A percentile compares a stretch with the other conserved stretches of the same genome.
These are phyloP conservation scores for Chloris gayana DNA, from an alignment of 176 grass and related monocot genomes.

Conservation along the genomic window DNA sequence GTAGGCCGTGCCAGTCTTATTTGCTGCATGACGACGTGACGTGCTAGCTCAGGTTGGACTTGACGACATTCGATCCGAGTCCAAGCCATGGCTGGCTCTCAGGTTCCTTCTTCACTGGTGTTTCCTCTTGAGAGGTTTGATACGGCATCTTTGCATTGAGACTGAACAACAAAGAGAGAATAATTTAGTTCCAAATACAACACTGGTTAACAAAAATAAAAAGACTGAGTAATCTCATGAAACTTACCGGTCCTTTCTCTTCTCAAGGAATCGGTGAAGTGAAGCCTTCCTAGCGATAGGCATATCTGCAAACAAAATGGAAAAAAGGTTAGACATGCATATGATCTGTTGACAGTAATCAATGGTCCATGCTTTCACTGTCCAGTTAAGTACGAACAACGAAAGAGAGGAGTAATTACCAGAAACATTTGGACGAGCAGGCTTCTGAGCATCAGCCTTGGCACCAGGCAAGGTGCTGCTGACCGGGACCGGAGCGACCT, in stretches of 20 bases:
- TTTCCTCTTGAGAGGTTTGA: conserved; percentile 42
- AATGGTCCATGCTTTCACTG: not conserved
- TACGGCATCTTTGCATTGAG: conserved; percentile 80
- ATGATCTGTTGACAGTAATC: not conserved
- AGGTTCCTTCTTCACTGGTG: conserved; percentile 53
- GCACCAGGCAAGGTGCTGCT: conserved; percentile 17
- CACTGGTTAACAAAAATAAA: not conserved
- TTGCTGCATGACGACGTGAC: not conserved
- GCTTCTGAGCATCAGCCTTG: conserved; percentile 48
- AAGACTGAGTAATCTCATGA: conserved; percentile 1
- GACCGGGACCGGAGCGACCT: conserved; percentile 21
- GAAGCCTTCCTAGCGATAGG: conserved; percentile 91
- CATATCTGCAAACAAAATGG: conserved; percentile 64
- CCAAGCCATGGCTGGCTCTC: conserved; percentile 86
- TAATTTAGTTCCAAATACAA: conserved; percentile 21
- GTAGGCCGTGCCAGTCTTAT: conserved; percentile 32
- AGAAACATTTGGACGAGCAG: conserved; percentile 60
- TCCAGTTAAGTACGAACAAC: not conserved
- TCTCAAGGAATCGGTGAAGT: conserved; percentile 95
- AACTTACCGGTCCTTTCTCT: conserved; percentile 95
- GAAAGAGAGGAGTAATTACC: conserved; percentile 48
- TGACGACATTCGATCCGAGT: conserved; percentile 49
- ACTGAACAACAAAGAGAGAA: conserved; percentile 46
- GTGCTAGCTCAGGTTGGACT: conserved; percentile 29
- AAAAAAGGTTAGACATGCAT: conserved; percentile 7